phyloP scores from a whole-genome alignment of 2,329 filamentous ascomycete genomes.

The Nemania serpens region DNA sequence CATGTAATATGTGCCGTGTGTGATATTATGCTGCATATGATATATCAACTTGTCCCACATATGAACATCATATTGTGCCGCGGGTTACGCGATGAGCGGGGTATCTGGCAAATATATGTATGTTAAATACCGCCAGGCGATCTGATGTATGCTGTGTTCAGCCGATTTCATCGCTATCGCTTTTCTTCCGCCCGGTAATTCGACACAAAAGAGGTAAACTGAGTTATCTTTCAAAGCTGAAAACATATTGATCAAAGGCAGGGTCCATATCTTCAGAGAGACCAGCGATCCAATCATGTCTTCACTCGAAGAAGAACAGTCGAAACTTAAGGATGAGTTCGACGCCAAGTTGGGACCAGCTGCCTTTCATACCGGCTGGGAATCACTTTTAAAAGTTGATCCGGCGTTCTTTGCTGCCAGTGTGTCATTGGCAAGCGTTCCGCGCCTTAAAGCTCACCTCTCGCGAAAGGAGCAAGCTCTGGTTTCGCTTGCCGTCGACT shows the following conservation, averaged over 20 bases:
- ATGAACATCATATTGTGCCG: not conserved
- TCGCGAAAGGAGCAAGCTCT: slow-evolving; percentile 48
- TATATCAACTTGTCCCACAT: too few species aligned
- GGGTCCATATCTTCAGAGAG: not conserved
- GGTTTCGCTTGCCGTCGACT: slow-evolving; percentile 50
- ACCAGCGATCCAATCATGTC: slow-evolving; percentile 17
- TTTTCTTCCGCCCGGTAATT: not conserved
- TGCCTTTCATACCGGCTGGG: slow-evolving; percentile 37
- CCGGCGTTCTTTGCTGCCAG: slow-evolving; percentile 37
- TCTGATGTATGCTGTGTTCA: slow-evolving; percentile 2
- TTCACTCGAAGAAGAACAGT: slow-evolving; percentile 14
- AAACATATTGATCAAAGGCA: not conserved
- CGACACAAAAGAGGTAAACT: not conserved
- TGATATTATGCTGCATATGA: too few species aligned
- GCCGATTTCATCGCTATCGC: slow-evolving; percentile 8
- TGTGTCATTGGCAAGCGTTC: slow-evolving; percentile 35
- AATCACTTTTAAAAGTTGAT: slow-evolving; percentile 33
- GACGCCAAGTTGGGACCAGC: slow-evolving; percentile 26
- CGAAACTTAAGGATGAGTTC: slow-evolving; percentile 32
- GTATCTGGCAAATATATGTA: slow-evolving; percentile 9
- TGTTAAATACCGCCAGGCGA: not conserved
- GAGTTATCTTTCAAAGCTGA: not conserved
- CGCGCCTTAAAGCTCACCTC: slow-evolving; percentile 40
- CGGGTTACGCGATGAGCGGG: not conserved
- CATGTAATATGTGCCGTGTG: too few species aligned